Conservation (phyloP, 768 basidiomycete species). For the Chalciporus chontae region DNA sequence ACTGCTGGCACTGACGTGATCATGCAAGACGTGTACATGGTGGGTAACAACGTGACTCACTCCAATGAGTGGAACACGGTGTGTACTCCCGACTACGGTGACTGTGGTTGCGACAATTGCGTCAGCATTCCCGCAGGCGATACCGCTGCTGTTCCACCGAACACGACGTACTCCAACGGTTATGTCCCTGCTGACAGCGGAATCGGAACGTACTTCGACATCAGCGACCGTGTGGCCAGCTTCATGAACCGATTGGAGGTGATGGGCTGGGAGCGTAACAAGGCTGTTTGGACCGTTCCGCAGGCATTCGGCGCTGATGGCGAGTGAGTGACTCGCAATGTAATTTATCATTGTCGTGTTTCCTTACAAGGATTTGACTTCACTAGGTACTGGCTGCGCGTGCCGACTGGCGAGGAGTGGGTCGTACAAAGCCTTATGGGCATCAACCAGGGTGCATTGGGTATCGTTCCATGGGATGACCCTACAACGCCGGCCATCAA, state of each 20-base stretch:
- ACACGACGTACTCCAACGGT: conserved; percentile 17
- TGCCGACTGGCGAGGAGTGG: conserved; percentile 68
- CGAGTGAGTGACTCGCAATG: conserved; percentile 25
- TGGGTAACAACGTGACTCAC: conserved; percentile 59
- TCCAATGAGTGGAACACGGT: conserved; percentile 58
- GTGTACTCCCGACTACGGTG: conserved; percentile 64
- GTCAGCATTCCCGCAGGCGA: conserved; percentile 39
- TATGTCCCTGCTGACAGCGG: conserved; percentile 29
- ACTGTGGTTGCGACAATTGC: conserved; percentile 75
- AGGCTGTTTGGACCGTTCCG: conserved; percentile 76
- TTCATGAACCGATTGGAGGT: conserved; percentile 56
- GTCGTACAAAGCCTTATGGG: conserved; percentile 61
- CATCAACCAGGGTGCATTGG: conserved; percentile 68
- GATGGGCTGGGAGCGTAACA: conserved; percentile 65
- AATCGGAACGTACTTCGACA: conserved; percentile 53
- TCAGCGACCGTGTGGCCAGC: conserved; percentile 62
- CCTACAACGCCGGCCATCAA: conserved; percentile 54
- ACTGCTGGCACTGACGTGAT: conserved; percentile 65
- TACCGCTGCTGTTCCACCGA: conserved; percentile 24
- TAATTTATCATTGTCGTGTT: background rate
- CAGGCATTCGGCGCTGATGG: conserved; percentile 63
- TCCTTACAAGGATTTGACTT: conserved; percentile 17
- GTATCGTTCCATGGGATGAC: conserved; percentile 49
- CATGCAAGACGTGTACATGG: conserved; percentile 56
- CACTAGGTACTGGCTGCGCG: conserved; percentile 55